Percentiles rank a stretch among this genome's conserved stretches.
These are phyloP conservation scores for Colletotrichum incanum DNA, from an alignment of 2,329 filamentous ascomycete genomes.

Conservation along the genomic window DNA sequence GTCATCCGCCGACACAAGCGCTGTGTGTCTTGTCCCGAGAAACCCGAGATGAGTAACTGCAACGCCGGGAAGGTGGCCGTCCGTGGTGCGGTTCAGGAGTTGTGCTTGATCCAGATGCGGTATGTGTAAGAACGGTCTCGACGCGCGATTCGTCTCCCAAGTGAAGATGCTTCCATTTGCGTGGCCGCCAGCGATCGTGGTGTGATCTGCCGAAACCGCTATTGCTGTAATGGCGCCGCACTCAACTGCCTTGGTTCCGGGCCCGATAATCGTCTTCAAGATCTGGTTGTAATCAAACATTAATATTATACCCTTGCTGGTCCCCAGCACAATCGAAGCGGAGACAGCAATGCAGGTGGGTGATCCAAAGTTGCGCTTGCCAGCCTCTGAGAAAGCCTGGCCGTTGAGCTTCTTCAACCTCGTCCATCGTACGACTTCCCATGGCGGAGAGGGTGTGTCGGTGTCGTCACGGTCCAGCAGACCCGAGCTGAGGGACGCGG, in stretches of 20 bases:
- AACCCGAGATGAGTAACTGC: constrained; percentile 94
- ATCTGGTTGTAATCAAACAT: constrained; percentile 99
- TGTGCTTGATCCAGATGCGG: constrained; percentile 80
- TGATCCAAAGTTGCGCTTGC: constrained; percentile 91
- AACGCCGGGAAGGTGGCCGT: constrained; percentile 86
- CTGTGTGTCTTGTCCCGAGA: constrained; percentile 92
- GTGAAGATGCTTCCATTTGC: constrained; percentile 94
- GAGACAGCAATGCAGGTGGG: constrained; percentile 93
- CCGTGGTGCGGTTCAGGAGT: constrained; percentile 75
- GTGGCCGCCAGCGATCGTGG: constrained; percentile 92
- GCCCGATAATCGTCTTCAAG: constrained; percentile 92
- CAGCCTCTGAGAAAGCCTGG: constrained; percentile 92
- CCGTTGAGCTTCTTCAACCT: constrained; percentile 90
- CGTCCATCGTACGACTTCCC: constrained; percentile 98
- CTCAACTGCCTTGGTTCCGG: constrained; percentile 94
- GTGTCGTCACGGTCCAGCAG: constrained; percentile 74
- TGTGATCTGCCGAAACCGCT: constrained; percentile 93
- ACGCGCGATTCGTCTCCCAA: constrained; percentile 90
- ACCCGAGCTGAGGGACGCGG: constrained; percentile 84
- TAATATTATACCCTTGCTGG: constrained; percentile 93
- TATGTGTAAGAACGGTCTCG: constrained; percentile 90
- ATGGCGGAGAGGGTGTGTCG: constrained; percentile 84
- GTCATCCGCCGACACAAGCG: constrained; percentile 94
- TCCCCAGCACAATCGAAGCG: constrained; percentile 90
- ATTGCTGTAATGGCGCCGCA: constrained; percentile 90